Evolutionary conservation across 2,329 filamentous ascomycete genomes (phyloP).

Genomic region (Cadophora malorum): DNA sequence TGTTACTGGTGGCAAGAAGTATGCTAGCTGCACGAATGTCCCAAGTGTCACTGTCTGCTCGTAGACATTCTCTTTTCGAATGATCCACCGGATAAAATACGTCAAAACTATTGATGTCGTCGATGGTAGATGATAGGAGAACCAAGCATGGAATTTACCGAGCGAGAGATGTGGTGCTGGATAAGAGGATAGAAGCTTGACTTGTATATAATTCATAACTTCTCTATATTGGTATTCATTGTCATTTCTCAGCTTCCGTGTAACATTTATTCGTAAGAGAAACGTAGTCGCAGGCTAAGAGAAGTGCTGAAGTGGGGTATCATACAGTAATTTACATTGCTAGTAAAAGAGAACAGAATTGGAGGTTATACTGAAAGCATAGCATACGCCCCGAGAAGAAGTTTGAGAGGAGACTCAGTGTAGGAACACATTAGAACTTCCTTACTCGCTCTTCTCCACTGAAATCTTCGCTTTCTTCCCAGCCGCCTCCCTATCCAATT

Average conservation of each 20-base stretch:
- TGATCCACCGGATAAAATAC: too few relatives aligned
- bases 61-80: neutral
- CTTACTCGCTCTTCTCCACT: neutral
- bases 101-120: too few relatives aligned
- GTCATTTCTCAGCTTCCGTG: too few relatives aligned
- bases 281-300: too few relatives aligned
- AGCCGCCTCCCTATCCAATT: neutral
- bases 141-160: too few relatives aligned
- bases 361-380: neutral
- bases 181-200: neutral
- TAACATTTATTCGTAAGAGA: too few relatives aligned
- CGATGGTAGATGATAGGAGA: too few relatives aligned
- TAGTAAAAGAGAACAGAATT: neutral
- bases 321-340: neutral
- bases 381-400: too few relatives aligned
- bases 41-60: constrained; percentile 39
- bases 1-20: constrained; percentile 57
- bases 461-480: neutral
- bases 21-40: constrained; percentile 49
- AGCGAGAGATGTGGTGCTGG: too few relatives aligned
- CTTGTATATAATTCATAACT: neutral
- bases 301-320: neutral
- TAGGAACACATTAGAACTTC: too few relatives aligned
- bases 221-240: neutral
- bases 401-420: too few relatives aligned